Evolutionary conservation across 2,329 filamentous ascomycete species (phyloP), one percentile per base, ranked within the genome.

Genomic region (Dryadomyces sulphureus): DNA sequence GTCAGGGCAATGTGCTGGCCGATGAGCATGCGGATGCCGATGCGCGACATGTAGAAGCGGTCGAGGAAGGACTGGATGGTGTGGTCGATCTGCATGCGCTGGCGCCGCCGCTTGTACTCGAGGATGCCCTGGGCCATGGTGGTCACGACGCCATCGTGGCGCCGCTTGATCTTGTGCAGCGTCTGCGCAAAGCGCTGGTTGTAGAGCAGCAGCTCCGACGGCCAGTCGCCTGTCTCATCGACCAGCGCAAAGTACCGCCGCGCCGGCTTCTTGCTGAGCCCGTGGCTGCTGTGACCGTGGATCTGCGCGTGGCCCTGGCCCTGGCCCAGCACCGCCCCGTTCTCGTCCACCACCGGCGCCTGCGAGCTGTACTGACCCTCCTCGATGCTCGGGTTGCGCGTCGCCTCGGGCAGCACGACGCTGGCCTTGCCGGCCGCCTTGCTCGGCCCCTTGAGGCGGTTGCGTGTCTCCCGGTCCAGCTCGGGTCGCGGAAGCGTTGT

Each of bases 11-110:
- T 94, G 69, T 98, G 92, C 63, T 98, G 92, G 45, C 92, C 92
- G 57, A 98, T 95, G 43, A 98, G 79, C 92, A 98, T 98, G 56
- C 92, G 85, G 55, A 98, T 98, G 54, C 92, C 92, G 59, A 98
- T 98, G 52, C 92, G 86, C 39, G 89, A 95, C 92, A 98, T 98
- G 72, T 98, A 98, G 66, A 98, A 98, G 49, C 92, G 85, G 66
- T 98, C 92, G 54, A 98, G 78, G 70, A 98, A 98, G 46, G 87
- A 82, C 63, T 98, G 92, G 49, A 98, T 95, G 56, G 89, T 93
- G 61, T 89, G 82, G 65, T 96, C 92, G 58, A 98, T 98, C 61
- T 96, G 92, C 82, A 96, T 92, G 45, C 92, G 80, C 72, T 98
- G 92, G 51, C 88, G 79, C 61, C 84, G 90, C 47, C 90, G 85